Conservation (phyloP, 129 eudicot species). For the Heracleum sosnowskyi region DNA sequence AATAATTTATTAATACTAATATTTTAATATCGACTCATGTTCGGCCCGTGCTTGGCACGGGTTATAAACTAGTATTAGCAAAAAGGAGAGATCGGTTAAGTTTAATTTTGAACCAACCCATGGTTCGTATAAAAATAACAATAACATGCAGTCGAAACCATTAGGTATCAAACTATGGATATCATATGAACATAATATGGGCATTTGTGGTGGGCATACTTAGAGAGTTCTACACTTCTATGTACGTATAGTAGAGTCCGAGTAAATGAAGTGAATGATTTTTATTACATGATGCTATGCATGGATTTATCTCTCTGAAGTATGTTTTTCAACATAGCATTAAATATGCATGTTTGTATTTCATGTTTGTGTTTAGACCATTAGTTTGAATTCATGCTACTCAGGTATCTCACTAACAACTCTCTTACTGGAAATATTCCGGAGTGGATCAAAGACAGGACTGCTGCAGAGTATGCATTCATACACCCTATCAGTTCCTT, state of each 20-base stretch:
- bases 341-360: not conserved
- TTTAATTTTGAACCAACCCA: not conserved
- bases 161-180: too few relatives aligned
- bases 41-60: too few relatives aligned
- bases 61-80: too few relatives aligned
- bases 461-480: conserved; percentile 14
- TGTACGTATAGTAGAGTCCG: too few relatives aligned
- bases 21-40: too few relatives aligned
- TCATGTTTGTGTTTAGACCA: too few relatives aligned
- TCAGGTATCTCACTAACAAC: conserved; percentile 48
- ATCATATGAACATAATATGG: too few relatives aligned
- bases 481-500: not conserved
- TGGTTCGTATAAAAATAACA: too few relatives aligned
- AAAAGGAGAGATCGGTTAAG: not conserved
- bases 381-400: not conserved
- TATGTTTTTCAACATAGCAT: not conserved
- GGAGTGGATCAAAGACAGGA: conserved; percentile 27
- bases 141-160: too few relatives aligned
- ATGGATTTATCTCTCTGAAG: not conserved
- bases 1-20: too few relatives aligned
- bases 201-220: too few relatives aligned
- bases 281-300: not conserved
- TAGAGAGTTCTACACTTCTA: too few relatives aligned
- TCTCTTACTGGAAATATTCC: conserved; percentile 33
- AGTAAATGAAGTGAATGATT: not conserved